A percentile compares a stretch with the other conserved stretches of the same genome.
These are phyloP conservation scores for Esteya vermicola DNA, from an alignment of 2,329 filamentous ascomycete species.

Conservation along the genomic window DNA sequence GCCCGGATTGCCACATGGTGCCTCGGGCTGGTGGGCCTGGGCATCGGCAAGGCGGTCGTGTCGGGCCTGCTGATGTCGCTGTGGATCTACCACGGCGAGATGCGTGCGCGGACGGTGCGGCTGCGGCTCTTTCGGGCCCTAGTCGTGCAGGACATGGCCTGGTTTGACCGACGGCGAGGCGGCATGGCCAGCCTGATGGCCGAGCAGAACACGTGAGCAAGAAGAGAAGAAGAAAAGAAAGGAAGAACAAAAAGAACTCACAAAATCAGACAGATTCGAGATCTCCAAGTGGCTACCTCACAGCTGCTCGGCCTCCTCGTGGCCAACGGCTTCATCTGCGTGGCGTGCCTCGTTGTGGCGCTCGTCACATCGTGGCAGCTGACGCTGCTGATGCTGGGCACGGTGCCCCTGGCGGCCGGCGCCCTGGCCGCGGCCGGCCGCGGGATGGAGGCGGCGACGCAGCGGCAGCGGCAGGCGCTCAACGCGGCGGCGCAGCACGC, in stretches of 20 bases:
- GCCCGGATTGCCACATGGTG: conserved; percentile 43
- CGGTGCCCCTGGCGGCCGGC: conserved; percentile 51
- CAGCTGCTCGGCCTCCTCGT: conserved; percentile 62
- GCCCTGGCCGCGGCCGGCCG: conserved; percentile 46
- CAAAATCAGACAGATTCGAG: conserved; percentile 65
- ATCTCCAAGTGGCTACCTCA: conserved; percentile 68
- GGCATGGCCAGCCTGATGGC: conserved; percentile 60
- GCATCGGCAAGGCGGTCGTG: conserved; percentile 49
- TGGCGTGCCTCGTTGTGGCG: conserved; percentile 55
- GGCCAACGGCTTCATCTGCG: conserved; percentile 47
- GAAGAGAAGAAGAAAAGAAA: too few species aligned
- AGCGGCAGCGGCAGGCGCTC: conserved; percentile 52
- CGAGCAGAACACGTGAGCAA: conserved; percentile 55
- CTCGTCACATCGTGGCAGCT: conserved; percentile 74
- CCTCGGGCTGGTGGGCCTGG: conserved; percentile 48
- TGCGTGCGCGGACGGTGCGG: conserved; percentile 57
- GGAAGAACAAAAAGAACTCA: too few species aligned
- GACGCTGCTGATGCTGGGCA: conserved; percentile 63
- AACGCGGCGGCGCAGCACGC: conserved; percentile 57
- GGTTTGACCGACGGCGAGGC: conserved; percentile 64
- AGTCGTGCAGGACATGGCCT: conserved; percentile 59
- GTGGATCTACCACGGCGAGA: conserved; percentile 70
- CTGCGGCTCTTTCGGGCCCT: conserved; percentile 52
- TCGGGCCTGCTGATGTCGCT: conserved; percentile 51
- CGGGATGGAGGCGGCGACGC: conserved; percentile 50